Percentiles rank a stretch among this genome's conserved stretches.
Evolutionary conservation across 1,284 basidiomycete species (phyloP).

Genomic region (Ustilago nuda): DNA sequence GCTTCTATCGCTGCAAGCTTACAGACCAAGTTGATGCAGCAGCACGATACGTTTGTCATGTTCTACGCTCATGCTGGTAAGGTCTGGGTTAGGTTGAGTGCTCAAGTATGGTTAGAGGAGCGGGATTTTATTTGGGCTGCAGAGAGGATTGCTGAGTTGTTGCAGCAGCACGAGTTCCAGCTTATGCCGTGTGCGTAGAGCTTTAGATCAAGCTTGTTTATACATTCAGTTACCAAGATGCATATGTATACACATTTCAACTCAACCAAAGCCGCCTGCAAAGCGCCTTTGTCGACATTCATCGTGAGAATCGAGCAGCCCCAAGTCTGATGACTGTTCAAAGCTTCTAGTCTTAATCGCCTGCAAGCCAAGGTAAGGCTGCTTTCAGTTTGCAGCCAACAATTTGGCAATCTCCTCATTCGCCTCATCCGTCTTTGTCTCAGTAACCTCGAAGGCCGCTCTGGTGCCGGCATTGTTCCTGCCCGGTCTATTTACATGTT

Average conservation of each 20-base stretch:
- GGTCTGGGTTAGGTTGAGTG: constrained; percentile 55
- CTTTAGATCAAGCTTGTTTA: background rate
- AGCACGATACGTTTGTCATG: constrained; percentile 39
- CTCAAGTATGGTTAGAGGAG: constrained; percentile 54
- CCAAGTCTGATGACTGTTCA: too few relatives aligned
- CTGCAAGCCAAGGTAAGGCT: too few relatives aligned
- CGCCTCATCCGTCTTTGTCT: constrained; percentile 77
- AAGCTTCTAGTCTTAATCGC: too few relatives aligned
- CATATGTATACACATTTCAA: too few relatives aligned
- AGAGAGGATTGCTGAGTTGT: constrained; percentile 17
- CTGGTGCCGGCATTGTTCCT: constrained; percentile 22
- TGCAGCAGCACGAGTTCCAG: constrained; percentile 25
- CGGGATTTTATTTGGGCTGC: constrained; percentile 49
- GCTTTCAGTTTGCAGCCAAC: constrained; percentile 34
- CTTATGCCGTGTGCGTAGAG: constrained; percentile 13
- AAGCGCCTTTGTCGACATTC: too few relatives aligned
- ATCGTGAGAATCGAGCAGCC: too few relatives aligned
- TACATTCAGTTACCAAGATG: background rate
- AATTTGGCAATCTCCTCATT: constrained; percentile 78
- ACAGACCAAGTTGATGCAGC: constrained; percentile 19
- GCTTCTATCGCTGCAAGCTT: constrained; percentile 17
- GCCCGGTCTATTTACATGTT: constrained; percentile 22
- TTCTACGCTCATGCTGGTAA: constrained; percentile 43
- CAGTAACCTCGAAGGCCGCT: constrained; percentile 85
- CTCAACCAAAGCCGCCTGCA: too few relatives aligned